phyloP scores from a whole-genome alignment of 192 early-diverging fungal species.

The Backusella luteola region DNA sequence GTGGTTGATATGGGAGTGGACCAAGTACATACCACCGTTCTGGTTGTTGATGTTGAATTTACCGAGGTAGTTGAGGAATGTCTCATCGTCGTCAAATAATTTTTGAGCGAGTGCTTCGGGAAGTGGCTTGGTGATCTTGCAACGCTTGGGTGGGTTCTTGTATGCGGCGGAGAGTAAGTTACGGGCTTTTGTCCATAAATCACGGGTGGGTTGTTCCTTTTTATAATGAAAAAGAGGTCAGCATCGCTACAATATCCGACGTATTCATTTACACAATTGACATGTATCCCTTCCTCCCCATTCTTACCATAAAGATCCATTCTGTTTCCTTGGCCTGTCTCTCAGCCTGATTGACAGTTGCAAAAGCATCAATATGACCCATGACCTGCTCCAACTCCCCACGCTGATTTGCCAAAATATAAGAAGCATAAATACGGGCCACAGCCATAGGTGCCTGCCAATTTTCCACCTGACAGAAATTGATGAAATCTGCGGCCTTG shows the following conservation, averaged over 20 bases:
- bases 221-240: not conserved
- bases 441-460: slow-evolving; percentile 53
- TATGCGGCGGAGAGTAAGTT: slow-evolving; percentile 44
- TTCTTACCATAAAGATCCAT: slow-evolving; percentile 53
- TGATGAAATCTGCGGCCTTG: slow-evolving; percentile 39
- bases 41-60: slow-evolving; percentile 65
- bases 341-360: slow-evolving; percentile 54
- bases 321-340: slow-evolving; percentile 54
- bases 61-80: slow-evolving; percentile 54
- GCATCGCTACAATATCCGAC: not conserved
- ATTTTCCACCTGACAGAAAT: slow-evolving; percentile 39
- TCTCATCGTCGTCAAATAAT: slow-evolving; percentile 51
- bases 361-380: slow-evolving; percentile 51
- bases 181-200: slow-evolving; percentile 43
- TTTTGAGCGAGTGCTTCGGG: slow-evolving; percentile 42
- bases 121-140: slow-evolving; percentile 48
- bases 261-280: not conserved
- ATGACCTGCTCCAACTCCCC: slow-evolving; percentile 42
- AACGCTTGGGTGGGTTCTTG: slow-evolving; percentile 45
- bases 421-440: slow-evolving; percentile 43
- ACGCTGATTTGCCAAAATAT: slow-evolving; percentile 46
- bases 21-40: slow-evolving; percentile 57
- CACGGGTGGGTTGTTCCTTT: slow-evolving; percentile 36
- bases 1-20: slow-evolving; percentile 62
- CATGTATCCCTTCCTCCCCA: slow-evolving; percentile 1